Evolutionary conservation across 805 yeast species (phyloP), one percentile per base, ranked within the genome.

Genomic region (Tetrapisispora namnaoensis): DNA sequence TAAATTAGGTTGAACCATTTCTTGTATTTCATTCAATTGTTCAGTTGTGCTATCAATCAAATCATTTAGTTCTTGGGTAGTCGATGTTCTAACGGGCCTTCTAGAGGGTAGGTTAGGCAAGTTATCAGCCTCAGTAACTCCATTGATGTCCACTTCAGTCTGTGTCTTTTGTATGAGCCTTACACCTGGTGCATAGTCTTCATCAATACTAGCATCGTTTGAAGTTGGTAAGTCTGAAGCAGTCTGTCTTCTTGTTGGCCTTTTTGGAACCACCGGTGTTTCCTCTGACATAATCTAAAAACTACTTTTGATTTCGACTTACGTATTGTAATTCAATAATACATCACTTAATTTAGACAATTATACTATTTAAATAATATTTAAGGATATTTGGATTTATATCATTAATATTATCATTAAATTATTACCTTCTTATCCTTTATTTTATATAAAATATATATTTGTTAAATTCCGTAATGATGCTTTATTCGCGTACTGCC

Each of bases 11-110:
- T 37, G 30, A 3, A 44, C 47, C 30, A 51, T 18, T 14, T 42
- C 41, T 38, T 53, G 46, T 49, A 54, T 53, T 46, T 55, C 53
- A 14, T 45, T 40, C 37, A 55, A 37, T 45, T 55, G 49, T 3
- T 49, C 47, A 42, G 40, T 49, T 7, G 55, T 53, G 42, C 44
- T 51, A 28, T 48, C 50, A 28, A 54, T 47, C 22, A 53, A 30
- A 28, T 44, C 48, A 28, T 54, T 48, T 10, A 54, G 46, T 34
- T 45, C 49, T 32, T 51, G 49, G 8, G 55, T 48, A 3, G 55
- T 49, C 6, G 42, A 49, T 11, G 36, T 37, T 30, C 46, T 49
- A 13, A 37, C 28, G 16, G 54, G 54, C 38, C 53, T 49, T 32
- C 18, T 46, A 2, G 13, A 7, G 21, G 55, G 56, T 11, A 51